Evolutionary conservation across 768 basidiomycete genomes (phyloP).

Genomic region (Phaffia tasmanica): DNA sequence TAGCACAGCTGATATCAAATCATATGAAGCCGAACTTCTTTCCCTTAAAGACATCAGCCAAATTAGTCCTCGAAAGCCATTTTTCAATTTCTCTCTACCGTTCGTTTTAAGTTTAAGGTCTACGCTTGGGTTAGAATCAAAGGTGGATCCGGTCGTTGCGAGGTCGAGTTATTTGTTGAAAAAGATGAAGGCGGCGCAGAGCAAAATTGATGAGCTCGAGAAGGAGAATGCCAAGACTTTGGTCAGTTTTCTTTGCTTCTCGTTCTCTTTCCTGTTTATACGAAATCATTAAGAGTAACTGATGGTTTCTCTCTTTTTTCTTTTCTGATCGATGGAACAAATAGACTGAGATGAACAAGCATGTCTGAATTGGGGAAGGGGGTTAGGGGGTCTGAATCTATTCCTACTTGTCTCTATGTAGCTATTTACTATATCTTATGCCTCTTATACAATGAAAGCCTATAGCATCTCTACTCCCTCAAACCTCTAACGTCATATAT

Average conservation of each 20-base stretch:
- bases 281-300: too few species aligned
- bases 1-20: constrained; percentile 54
- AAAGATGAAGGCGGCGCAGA: constrained; percentile 61
- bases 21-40: constrained; percentile 65
- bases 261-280: neutral
- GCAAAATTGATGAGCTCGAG: constrained; percentile 60
- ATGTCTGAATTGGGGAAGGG: too few species aligned
- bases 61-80: constrained; percentile 38
- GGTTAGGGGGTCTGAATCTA: too few species aligned
- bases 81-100: constrained; percentile 41
- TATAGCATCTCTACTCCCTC: too few species aligned
- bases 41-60: constrained; percentile 52
- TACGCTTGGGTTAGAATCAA: constrained; percentile 8
- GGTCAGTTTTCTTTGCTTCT: neutral
- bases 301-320: too few species aligned
- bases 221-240: constrained; percentile 49
- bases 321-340: too few species aligned
- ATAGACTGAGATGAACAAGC: too few species aligned
- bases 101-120: constrained; percentile 5
- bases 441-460: too few species aligned
- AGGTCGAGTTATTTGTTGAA: constrained; percentile 58
- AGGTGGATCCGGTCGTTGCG: constrained; percentile 37
- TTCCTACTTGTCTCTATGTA: too few species aligned
- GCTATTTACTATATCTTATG: too few species aligned
- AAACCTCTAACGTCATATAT: too few species aligned